These are phyloP conservation scores for Colletotrichum acutatum DNA, from an alignment of 2,329 filamentous ascomycete species.

Conservation along the genomic window DNA sequence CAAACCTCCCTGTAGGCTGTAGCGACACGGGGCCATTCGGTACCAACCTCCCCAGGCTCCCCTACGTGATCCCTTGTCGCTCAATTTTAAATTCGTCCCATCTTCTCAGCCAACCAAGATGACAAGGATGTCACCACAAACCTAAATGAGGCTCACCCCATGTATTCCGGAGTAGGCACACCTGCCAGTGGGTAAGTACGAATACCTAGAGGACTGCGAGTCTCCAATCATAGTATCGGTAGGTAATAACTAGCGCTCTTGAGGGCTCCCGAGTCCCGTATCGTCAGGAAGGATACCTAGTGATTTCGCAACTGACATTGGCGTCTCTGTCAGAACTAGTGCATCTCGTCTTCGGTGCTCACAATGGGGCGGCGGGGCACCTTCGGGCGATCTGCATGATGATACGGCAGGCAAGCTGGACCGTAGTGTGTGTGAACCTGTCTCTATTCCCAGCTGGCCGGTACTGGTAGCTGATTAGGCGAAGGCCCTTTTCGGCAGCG, in stretches of 20 bases:
- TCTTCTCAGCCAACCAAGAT: constrained; percentile 31
- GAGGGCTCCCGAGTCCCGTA: background rate
- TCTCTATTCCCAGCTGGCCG: constrained; percentile 29
- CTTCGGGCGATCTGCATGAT: constrained; percentile 21
- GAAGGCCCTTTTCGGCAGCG: constrained; percentile 25
- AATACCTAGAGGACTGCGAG: background rate
- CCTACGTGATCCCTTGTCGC: constrained; percentile 6
- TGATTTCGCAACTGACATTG: background rate
- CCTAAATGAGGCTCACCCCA: constrained; percentile 17
- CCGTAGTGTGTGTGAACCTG: constrained; percentile 6
- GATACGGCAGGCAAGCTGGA: constrained; percentile 21
- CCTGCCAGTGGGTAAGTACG: constrained; percentile 2
- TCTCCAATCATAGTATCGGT: background rate
- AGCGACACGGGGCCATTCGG: constrained; percentile 26
- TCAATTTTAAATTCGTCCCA: constrained; percentile 36
- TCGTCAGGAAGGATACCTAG: background rate
- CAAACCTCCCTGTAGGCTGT: constrained; percentile 24
- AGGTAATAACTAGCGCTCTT: background rate
- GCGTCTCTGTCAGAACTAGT: background rate
- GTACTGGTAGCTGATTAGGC: constrained; percentile 22
- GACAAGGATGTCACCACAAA: constrained; percentile 17
- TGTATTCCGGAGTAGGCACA: constrained; percentile 1
- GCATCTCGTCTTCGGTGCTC: background rate
- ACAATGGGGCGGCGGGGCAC: background rate
- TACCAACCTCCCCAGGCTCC: constrained; percentile 13